These are phyloP conservation scores for Sistotremastrum suecicum DNA, from an alignment of 768 basidiomycete genomes.

Conservation along the genomic window DNA sequence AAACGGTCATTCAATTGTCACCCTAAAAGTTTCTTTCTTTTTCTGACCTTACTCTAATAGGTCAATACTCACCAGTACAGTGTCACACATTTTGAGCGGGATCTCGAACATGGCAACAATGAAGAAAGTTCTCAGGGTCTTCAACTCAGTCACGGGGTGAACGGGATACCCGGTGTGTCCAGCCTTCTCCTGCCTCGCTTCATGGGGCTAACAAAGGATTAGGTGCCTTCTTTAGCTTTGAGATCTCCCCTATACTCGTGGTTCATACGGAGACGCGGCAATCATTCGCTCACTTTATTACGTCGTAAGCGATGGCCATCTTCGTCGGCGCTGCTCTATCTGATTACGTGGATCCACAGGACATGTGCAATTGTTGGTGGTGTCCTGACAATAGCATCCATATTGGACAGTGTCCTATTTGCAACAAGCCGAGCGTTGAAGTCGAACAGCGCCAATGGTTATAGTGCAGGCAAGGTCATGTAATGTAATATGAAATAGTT, in stretches of 20 bases:
- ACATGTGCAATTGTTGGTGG: constrained; percentile 98
- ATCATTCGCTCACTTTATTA: constrained; percentile 95
- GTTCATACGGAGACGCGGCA: constrained; percentile 85
- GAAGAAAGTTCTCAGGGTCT: constrained; percentile 33
- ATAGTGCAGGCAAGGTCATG: constrained; percentile 9
- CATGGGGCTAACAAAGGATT: constrained; percentile 1
- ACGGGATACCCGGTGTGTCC: constrained; percentile 50
- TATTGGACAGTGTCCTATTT: constrained; percentile 80
- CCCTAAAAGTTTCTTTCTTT: neutral
- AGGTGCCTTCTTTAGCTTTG: constrained; percentile 86
- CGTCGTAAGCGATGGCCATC: constrained; percentile 52
- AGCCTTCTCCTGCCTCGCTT: neutral
- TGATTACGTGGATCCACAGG: constrained; percentile 24
- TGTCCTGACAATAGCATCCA: constrained; percentile 84
- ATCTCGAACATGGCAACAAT: constrained; percentile 53
- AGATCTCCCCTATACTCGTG: constrained; percentile 93
- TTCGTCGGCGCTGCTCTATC: neutral
- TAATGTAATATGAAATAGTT: neutral
- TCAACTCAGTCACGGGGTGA: constrained; percentile 57
- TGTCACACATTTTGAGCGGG: constrained; percentile 91
- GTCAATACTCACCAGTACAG: constrained; percentile 92
- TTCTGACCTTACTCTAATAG: constrained; percentile 18
- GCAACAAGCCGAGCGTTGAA: constrained; percentile 65
- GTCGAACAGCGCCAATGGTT: constrained; percentile 26
- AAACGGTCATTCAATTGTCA: constrained; percentile 31